Base-by-base conservation (phyloP, 208 protist species). In the Leishmania guyanensis region DNA sequence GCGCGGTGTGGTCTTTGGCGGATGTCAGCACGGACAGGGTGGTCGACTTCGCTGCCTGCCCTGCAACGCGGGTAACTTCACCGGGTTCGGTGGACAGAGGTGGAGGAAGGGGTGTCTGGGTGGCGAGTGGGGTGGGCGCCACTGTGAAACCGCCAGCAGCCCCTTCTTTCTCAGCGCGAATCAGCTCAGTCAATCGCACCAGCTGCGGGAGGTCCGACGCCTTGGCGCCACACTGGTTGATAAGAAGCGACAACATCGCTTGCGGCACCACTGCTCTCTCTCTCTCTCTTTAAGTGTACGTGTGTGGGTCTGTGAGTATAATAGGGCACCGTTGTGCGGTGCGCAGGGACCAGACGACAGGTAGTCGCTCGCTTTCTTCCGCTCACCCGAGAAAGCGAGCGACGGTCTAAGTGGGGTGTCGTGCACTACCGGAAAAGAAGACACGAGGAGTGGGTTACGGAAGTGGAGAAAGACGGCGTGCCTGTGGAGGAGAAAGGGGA, bases 181-280 rank as follows among this genome's bases (percentile, higher is more conserved):
- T 17, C 16, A 86, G 66, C 0, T 54, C 48, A 22, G 72, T 64
- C 22, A 86, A 79, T 53, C 29, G 60, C 20, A 76, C 65, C 5
- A 86, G 74, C 58, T 82, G 64, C 29, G 79, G 83, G 58, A 86
- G 75, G 12, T 86, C 83, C 26, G 74, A 36, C n/a, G 65, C 66
- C 10, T 64, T 69, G 8, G 79, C 69, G 46, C 75, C 83, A 48
- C 79, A 83, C 29, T 80, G 39, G 12, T 77, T 26, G 10, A 86
- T 76, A 26, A 86, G 79, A 70, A 83, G 79, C 26, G 75, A 77
- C 33, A 86, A 53, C 78, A 83, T 83, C 39, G 33, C 48, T 16
- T 33, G 20, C 5, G 70, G 12, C 20, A 16, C 17, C 17, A 43
- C 22, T 50, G 51, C 16, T 20, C 43, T 46, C 33, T 33, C 74